phyloP scores from a whole-genome alignment of 2,329 filamentous ascomycete species.

The Alternaria hordeiaustralica region DNA sequence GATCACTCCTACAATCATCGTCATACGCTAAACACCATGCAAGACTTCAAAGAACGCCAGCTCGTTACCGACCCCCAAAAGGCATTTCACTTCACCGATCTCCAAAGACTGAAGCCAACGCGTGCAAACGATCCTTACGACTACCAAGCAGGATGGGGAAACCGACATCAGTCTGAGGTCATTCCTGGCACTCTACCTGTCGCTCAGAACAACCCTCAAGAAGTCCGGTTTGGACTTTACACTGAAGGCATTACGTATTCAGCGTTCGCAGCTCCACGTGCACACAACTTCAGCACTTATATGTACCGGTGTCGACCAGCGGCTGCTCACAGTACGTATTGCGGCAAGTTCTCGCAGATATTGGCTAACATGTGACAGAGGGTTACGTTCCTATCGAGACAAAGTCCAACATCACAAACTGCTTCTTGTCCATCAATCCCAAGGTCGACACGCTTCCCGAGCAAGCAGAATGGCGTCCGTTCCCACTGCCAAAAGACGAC shows the following conservation, averaged over 20 bases:
- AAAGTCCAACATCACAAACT: slow-evolving; percentile 48
- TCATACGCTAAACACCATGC: slow-evolving; percentile 26
- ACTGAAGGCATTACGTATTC: slow-evolving; percentile 55
- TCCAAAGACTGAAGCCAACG: slow-evolving; percentile 47
- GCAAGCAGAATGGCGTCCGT: slow-evolving; percentile 58
- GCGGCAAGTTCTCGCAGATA: neutral
- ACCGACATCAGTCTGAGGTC: slow-evolving; percentile 50
- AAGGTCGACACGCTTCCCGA: slow-evolving; percentile 58
- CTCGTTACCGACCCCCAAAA: slow-evolving; percentile 47
- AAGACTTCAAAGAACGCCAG: slow-evolving; percentile 44
- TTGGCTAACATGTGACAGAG: slow-evolving; percentile 21
- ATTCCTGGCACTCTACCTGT: slow-evolving; percentile 53
- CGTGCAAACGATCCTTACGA: slow-evolving; percentile 49
- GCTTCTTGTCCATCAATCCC: slow-evolving; percentile 57
- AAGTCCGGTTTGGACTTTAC: slow-evolving; percentile 53
- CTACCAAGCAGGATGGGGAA: slow-evolving; percentile 49
- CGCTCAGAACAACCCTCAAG: slow-evolving; percentile 53
- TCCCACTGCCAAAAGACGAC: slow-evolving; percentile 46
- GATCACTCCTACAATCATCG: neutral
- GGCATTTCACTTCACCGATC: slow-evolving; percentile 49
- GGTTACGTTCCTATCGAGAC: slow-evolving; percentile 35
- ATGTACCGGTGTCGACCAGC: slow-evolving; percentile 55
- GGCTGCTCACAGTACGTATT: slow-evolving; percentile 49
- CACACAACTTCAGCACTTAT: slow-evolving; percentile 53
- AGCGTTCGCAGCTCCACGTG: slow-evolving; percentile 53